Evolutionary conservation across 345 rosid genomes (phyloP), one percentile per base, ranked within the genome.

Genomic region (Lepidium aucheri): DNA sequence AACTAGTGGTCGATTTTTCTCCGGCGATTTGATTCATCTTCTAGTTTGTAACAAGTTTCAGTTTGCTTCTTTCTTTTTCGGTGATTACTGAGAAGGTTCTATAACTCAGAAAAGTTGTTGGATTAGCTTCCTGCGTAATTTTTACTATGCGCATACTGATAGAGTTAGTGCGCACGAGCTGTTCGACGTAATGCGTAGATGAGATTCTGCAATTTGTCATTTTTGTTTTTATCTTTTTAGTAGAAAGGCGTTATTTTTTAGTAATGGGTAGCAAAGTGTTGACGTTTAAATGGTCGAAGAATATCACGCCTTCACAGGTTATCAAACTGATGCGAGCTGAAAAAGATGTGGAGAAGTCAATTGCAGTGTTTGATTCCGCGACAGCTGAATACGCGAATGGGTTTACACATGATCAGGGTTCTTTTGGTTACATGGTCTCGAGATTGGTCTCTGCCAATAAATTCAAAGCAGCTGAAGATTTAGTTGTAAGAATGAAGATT

Each of bases 311-410:
- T 57, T 76, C 86, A 32, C 88, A 77, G 38, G 88, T 94, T 9
- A 83, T 68, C 77, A 79, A 80, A 72, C 76, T 90, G 44, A 81
- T 88, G 68, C 56, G 79, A 54, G 84, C 86, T 20, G 89, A 85
- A 62, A 87, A 77, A 63, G 85, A 86, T 26, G 44, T 85, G 7
- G 76, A 81, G 45, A 88, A 82, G 78, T 85, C 85, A 14, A 65
- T 76, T 38, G 59, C 78, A 9, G 66, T 90, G 10, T 94, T 90
- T 30, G 89, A 90, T 64, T 82, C 87, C 0, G 91, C 93, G 7
- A 85, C 95, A 10, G 91, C 82, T 0, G 91, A 88, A 81, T 86
- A 84, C 28, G 63, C 80, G 1, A 85, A 85, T 35, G 95, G 97
- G 47, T 86, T 77, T 70, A 54, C 56, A 28, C 88, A 86, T 58